Evolutionary conservation across 2,329 filamentous ascomycete genomes (phyloP).

Genomic region (Coniochaeta pulveracea): DNA sequence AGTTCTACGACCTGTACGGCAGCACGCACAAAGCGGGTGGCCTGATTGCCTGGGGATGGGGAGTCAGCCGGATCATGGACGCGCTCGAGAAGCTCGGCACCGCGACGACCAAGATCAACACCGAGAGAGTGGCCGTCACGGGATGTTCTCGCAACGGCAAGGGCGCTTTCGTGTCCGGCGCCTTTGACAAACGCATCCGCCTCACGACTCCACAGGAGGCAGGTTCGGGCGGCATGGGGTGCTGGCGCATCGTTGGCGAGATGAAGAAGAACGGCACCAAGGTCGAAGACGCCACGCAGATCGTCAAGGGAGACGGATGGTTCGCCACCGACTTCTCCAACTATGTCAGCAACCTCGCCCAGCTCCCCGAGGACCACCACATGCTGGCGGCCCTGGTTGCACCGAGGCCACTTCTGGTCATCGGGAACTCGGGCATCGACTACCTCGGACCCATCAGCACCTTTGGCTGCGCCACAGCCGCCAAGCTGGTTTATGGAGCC

Average conservation of each 20-base stretch:
- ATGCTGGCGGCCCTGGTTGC: constrained; percentile 40
- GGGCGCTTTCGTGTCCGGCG: constrained; percentile 45
- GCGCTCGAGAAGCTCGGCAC: constrained; percentile 35
- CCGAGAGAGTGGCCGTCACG: constrained; percentile 36
- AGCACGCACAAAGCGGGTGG: constrained; percentile 39
- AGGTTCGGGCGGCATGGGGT: constrained; percentile 44
- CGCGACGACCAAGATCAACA: constrained; percentile 29
- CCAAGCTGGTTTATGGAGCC: constrained; percentile 35
- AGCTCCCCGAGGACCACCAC: constrained; percentile 42
- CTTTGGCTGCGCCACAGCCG: constrained; percentile 41
- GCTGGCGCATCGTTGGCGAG: constrained; percentile 40
- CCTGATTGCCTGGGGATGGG: constrained; percentile 48
- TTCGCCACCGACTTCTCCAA: constrained; percentile 40
- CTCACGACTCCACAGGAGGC: constrained; percentile 49
- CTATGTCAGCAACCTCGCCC: constrained; percentile 30
- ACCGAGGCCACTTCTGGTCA: constrained; percentile 38
- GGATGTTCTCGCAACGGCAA: constrained; percentile 52
- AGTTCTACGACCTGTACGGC: constrained; percentile 46
- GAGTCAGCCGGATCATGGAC: constrained; percentile 44
- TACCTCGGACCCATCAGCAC: constrained; percentile 42
- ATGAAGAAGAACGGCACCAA: constrained; percentile 38
- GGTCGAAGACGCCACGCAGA: constrained; percentile 44
- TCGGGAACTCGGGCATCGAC: constrained; percentile 43
- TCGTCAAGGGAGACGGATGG: constrained; percentile 48
- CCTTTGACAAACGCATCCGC: constrained; percentile 41